Percentiles rank a stretch among this genome's conserved stretches.
phyloP scores from a whole-genome alignment of 768 basidiomycete genomes.

The Candolleomyces eurysporus region DNA sequence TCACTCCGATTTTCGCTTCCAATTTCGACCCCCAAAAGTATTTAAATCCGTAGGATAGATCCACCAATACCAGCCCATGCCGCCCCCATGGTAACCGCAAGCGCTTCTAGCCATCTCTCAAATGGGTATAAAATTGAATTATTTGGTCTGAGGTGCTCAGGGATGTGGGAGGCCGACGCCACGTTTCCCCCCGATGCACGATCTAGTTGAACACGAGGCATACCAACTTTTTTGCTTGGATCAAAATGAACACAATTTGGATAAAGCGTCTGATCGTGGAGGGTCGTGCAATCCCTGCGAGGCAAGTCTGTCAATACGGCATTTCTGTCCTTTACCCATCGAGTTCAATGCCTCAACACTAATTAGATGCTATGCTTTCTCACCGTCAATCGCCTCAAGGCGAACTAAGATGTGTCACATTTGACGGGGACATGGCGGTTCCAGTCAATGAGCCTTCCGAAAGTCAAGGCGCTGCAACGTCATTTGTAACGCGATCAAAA shows the following conservation, averaged over 20 bases:
- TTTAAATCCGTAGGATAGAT: too few relatives aligned
- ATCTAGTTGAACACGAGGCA: neutral
- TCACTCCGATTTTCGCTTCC: too few relatives aligned
- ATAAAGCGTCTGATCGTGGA: neutral
- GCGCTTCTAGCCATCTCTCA: neutral
- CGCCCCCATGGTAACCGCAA: neutral
- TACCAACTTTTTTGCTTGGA: constrained; percentile 2
- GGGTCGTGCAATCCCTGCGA: neutral
- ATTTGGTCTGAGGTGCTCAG: neutral
- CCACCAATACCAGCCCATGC: too few relatives aligned
- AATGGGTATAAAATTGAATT: neutral
- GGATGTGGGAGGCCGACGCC: neutral
- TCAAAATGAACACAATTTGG: neutral
- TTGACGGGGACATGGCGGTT: neutral
- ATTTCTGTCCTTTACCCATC: neutral
- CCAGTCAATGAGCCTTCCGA: neutral
- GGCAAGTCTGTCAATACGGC: neutral
- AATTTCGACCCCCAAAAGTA: too few relatives aligned
- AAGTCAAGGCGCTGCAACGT: neutral
- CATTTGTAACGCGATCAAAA: constrained; percentile 1
- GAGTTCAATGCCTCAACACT: too few relatives aligned
- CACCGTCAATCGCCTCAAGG: neutral
- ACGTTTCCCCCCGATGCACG: neutral
- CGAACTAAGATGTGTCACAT: neutral
- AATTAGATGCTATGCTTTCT: neutral